phyloP scores from a whole-genome alignment of 306 rosid species.

The Cucurbita ficifolia region DNA sequence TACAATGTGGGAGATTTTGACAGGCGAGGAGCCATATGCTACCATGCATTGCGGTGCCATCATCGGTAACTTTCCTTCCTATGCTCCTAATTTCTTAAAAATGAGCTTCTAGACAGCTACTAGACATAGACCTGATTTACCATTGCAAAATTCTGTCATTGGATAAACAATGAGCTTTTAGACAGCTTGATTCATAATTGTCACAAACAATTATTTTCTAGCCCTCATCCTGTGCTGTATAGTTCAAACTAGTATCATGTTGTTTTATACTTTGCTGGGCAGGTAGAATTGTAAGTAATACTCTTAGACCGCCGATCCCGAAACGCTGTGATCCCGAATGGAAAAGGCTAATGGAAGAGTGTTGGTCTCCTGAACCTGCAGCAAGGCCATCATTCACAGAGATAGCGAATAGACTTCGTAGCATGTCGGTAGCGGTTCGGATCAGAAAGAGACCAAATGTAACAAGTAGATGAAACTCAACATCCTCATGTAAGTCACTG shows the following conservation, averaged over 20 bases:
- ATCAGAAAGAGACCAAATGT: conserved; percentile 27
- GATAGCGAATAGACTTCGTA: conserved; percentile 49
- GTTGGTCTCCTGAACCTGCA: conserved; percentile 75
- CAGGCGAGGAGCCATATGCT: conserved; percentile 91
- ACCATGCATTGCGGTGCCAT: conserved; percentile 93
- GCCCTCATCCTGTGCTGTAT: background rate
- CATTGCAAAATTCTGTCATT: background rate
- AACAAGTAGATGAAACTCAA: background rate
- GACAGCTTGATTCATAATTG: background rate
- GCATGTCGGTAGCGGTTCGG: conserved; percentile 45
- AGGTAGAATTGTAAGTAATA: conserved; percentile 87
- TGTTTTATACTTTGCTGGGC: conserved; percentile 10
- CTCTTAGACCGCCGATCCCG: conserved; percentile 76
- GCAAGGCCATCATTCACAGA: conserved; percentile 71
- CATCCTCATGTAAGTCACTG: background rate
- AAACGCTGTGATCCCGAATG: conserved; percentile 75
- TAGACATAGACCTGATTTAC: too few relatives aligned
- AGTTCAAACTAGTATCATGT: conserved; percentile 5
- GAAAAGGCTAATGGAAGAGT: conserved; percentile 77
- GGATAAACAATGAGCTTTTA: background rate
- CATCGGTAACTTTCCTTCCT: conserved; percentile 30
- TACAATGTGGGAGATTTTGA: conserved; percentile 91
- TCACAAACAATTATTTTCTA: background rate
- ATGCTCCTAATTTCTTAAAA: background rate
- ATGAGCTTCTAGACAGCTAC: too few relatives aligned